Percentiles rank a stretch among this genome's conserved stretches.
Evolutionary conservation across 164 flowering plant species (phyloP).

Genomic region (Warburgia ugandensis): DNA sequence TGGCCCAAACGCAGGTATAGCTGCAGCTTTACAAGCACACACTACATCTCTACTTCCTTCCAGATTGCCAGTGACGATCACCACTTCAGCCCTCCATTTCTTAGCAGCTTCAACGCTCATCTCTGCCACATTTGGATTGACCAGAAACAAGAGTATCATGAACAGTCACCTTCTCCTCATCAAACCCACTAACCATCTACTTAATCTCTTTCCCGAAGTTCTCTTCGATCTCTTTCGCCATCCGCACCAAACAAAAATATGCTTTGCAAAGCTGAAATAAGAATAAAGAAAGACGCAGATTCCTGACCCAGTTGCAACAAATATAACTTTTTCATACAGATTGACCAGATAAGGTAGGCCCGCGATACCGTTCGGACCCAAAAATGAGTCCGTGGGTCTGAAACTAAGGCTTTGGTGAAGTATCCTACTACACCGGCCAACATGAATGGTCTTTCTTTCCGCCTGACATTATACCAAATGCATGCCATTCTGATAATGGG

Average conservation of each 20-base stretch:
- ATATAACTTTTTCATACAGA: constrained; percentile 46
- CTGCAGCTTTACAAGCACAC: constrained; percentile 42
- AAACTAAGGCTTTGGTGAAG: constrained; percentile 54
- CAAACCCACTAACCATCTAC: constrained; percentile 40
- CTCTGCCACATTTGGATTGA: constrained; percentile 43
- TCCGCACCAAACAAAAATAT: constrained; percentile 51
- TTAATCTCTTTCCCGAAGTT: constrained; percentile 54
- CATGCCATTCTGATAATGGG: constrained; percentile 74
- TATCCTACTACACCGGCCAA: constrained; percentile 75
- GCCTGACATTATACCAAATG: constrained; percentile 67
- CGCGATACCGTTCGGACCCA: constrained; percentile 55
- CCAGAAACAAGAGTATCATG: constrained; percentile 57
- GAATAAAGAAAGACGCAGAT: constrained; percentile 54
- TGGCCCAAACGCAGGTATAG: constrained; percentile 59
- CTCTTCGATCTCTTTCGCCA: constrained; percentile 46
- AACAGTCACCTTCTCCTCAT: constrained; percentile 46
- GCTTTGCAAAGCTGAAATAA: constrained; percentile 44
- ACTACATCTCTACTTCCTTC: constrained; percentile 65
- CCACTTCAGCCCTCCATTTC: constrained; percentile 48
- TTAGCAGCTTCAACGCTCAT: constrained; percentile 46
- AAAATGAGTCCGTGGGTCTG: constrained; percentile 50
- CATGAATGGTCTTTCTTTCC: constrained; percentile 54
- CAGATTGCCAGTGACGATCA: constrained; percentile 63
- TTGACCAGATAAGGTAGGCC: constrained; percentile 57
- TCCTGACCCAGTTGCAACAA: constrained; percentile 71